phyloP scores from a whole-genome alignment of 768 basidiomycete species.

The Antrodiella citrinella region DNA sequence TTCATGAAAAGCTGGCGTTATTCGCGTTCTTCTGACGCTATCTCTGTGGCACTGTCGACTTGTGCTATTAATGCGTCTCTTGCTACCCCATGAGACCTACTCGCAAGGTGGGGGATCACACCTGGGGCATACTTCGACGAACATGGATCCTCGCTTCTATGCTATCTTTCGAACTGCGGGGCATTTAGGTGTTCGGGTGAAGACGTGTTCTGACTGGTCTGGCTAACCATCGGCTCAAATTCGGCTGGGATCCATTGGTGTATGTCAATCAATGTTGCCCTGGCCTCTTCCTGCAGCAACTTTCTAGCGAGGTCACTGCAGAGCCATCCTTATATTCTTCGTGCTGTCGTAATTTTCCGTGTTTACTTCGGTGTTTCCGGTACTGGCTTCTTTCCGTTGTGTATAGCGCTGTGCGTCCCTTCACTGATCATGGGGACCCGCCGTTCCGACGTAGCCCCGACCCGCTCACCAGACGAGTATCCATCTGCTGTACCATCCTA shows the following conservation, averaged over 20 bases:
- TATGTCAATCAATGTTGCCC: slow-evolving; percentile 8
- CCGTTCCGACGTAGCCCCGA: slow-evolving; percentile 19
- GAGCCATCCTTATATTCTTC: no score
- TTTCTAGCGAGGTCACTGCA: no score
- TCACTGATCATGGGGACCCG: slow-evolving; percentile 17
- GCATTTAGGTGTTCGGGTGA: not conserved
- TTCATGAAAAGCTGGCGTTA: no score
- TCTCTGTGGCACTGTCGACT: not conserved
- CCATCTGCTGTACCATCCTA: not conserved
- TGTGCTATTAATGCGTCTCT: not conserved
- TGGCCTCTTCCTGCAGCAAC: no score
- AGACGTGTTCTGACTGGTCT: not conserved
- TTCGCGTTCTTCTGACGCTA: not conserved
- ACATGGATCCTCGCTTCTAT: not conserved
- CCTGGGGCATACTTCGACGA: not conserved
- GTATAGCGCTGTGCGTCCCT: not conserved
- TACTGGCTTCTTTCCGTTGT: not conserved
- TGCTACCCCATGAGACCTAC: not conserved
- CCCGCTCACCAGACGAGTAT: not conserved
- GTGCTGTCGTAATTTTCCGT: no score
- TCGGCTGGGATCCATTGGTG: not conserved
- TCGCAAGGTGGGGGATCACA: not conserved
- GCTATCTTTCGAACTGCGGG: not conserved
- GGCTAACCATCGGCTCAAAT: not conserved
- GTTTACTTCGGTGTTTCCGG: no score